Percentiles rank a stretch among this genome's conserved stretches.
These are phyloP conservation scores for Ilyonectria robusta DNA, from an alignment of 2,329 filamentous ascomycete species.

Conservation along the genomic window DNA sequence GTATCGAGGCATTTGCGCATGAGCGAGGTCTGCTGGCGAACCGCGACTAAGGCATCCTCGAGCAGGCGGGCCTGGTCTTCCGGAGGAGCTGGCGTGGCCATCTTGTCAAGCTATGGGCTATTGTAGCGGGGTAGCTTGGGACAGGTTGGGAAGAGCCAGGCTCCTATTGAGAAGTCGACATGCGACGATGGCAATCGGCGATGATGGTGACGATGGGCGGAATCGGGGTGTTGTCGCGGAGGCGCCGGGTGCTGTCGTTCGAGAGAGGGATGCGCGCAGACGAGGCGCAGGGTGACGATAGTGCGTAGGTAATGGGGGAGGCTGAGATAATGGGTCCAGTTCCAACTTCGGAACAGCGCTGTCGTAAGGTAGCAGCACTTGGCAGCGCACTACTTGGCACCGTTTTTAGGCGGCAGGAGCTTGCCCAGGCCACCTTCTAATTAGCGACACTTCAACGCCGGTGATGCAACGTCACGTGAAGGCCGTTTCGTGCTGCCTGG, in stretches of 20 bases:
- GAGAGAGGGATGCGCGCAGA: constrained; percentile 43
- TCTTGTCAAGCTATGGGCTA: constrained; percentile 47
- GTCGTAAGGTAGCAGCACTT: constrained; percentile 33
- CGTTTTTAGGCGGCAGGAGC: constrained; percentile 40
- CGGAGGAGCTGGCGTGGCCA: constrained; percentile 72
- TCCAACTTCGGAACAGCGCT: constrained; percentile 36
- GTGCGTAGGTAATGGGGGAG: constrained; percentile 41
- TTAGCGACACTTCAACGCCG: constrained; percentile 2
- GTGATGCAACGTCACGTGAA: constrained; percentile 39
- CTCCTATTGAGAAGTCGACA: constrained; percentile 46
- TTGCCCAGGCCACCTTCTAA: constrained; percentile 26
- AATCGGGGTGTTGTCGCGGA: constrained; percentile 31
- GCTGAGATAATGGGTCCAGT: constrained; percentile 48
- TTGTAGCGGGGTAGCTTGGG: constrained; percentile 50
- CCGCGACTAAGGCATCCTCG: constrained; percentile 95
- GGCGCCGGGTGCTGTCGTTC: constrained; percentile 39
- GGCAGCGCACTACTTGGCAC: constrained; percentile 11
- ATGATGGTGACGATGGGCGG: constrained; percentile 33
- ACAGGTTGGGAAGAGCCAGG: constrained; percentile 38
- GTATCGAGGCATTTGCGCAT: constrained; percentile 99
- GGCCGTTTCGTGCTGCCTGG: neutral
- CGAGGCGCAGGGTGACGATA: constrained; percentile 48
- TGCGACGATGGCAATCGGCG: constrained; percentile 36
- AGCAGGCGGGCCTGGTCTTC: constrained; percentile 93
- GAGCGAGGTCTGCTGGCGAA: constrained; percentile 95